Conservation (phyloP, 2,329 filamentous ascomycete genomes). For the Herpotrichia juniperi region DNA sequence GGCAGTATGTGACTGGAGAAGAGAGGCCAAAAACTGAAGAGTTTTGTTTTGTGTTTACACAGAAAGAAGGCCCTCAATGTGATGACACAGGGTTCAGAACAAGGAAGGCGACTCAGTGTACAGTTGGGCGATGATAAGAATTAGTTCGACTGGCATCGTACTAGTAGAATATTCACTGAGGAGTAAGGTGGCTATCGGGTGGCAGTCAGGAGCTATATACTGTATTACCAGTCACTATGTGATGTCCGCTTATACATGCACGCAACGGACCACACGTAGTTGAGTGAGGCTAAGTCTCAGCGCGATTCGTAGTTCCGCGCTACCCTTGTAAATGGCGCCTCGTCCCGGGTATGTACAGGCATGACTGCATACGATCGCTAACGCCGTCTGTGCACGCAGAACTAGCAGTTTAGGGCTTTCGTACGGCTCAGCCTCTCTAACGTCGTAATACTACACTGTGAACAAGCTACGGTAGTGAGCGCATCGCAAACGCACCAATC, state of each 20-base stretch:
- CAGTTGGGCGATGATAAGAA: no score
- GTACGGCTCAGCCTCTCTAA: no score
- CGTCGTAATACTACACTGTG: conserved; percentile 9
- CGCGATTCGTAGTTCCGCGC: conserved; percentile 13
- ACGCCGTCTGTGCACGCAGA: conserved; percentile 7
- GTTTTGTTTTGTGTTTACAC: conserved; percentile 3
- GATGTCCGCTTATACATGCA: conserved; percentile 3
- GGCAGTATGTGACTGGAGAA: conserved; percentile 4
- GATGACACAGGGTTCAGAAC: conserved; percentile 3
- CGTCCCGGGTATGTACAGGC: background rate
- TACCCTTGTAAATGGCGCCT: conserved; percentile 15
- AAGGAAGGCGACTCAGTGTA: conserved; percentile 2
- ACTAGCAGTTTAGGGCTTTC: conserved; percentile 9
- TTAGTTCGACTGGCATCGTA: no score
- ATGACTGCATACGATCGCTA: background rate
- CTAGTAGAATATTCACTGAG: no score
- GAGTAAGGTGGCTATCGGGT: no score
- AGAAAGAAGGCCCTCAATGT: conserved; percentile 9
- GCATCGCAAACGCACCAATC: conserved; percentile 2
- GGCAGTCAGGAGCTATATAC: conserved; percentile 7
- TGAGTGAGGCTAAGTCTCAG: conserved; percentile 9
- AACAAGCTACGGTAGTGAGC: conserved; percentile 4
- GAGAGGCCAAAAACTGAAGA: conserved; percentile 5
- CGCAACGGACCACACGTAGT: conserved; percentile 4
- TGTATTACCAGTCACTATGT: conserved; percentile 6